These are phyloP conservation scores for Saccharomyces hybrid DNA, from an alignment of 1,139 yeast species.

Conservation along the genomic window DNA sequence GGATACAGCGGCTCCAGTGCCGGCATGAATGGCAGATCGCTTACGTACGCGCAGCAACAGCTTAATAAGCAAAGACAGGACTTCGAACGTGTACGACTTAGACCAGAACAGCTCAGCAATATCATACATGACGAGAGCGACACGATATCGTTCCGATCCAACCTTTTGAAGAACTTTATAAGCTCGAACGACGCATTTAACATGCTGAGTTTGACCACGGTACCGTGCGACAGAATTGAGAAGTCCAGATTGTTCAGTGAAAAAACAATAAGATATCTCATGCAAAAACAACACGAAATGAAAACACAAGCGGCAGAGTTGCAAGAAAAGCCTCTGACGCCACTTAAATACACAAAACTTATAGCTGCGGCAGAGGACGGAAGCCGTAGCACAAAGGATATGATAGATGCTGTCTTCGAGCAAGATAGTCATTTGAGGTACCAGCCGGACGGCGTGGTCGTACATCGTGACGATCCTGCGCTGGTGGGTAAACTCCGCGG, in stretches of 20 bases:
- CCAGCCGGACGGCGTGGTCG: slow-evolving; percentile 2
- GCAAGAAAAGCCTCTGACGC: background rate
- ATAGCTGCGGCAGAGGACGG: background rate
- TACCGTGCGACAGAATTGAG: slow-evolving; percentile 19
- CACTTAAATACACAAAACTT: background rate
- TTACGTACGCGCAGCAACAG: background rate
- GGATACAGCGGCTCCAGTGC: background rate
- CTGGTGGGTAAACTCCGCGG: slow-evolving; percentile 11
- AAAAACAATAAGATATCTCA: slow-evolving; percentile 9
- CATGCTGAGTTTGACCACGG: slow-evolving; percentile 20
- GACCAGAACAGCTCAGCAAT: background rate
- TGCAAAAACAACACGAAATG: slow-evolving; percentile 10
- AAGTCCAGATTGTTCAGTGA: slow-evolving; percentile 18
- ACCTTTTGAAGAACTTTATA: slow-evolving; percentile 23
- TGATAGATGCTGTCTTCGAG: background rate
- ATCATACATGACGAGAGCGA: slow-evolving; percentile 30
- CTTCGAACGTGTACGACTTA: background rate
- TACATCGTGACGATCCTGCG: background rate
- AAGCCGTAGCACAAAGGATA: background rate
- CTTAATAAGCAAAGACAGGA: background rate
- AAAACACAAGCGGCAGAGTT: slow-evolving; percentile 5
- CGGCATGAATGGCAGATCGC: background rate
- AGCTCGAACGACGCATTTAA: slow-evolving; percentile 19
- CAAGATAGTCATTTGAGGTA: background rate
- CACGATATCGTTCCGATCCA: slow-evolving; percentile 26